Evolutionary conservation across 768 basidiomycete genomes (phyloP).

Genomic region (Cystoderma amianthinum): DNA sequence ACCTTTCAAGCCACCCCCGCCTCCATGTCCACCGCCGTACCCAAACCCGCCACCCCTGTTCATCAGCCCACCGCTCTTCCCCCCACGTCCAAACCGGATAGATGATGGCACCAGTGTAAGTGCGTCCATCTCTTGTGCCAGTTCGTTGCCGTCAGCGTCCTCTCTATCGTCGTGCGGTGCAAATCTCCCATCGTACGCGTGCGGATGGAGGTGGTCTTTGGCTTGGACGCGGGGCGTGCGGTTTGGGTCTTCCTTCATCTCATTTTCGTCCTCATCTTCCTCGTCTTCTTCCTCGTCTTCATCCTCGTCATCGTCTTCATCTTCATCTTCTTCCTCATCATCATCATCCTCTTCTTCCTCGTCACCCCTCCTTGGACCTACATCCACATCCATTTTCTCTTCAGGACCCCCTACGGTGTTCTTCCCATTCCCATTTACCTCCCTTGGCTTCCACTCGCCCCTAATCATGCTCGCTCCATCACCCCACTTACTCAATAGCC

Average conservation of each 20-base stretch:
- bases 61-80: conserved; percentile 45
- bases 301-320: conserved; percentile 16
- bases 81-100: conserved; percentile 71
- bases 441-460: conserved; percentile 56
- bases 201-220: background rate
- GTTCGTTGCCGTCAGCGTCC: conserved; percentile 32
- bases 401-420: conserved; percentile 1
- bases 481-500: conserved; percentile 72
- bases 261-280: conserved; percentile 11
- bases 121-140: conserved; percentile 38
- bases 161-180: conserved; percentile 13
- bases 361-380: conserved; percentile 1
- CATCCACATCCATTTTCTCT: conserved; percentile 16
- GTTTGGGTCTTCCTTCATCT: background rate
- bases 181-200: conserved; percentile 5
- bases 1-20: background rate
- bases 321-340: conserved; percentile 19
- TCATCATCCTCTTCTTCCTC: conserved; percentile 17
- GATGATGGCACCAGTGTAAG: conserved; percentile 60
- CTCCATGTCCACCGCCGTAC: background rate
- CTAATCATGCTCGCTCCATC: conserved; percentile 79
- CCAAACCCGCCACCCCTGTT: conserved; percentile 16
- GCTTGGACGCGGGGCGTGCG: conserved; percentile 10
- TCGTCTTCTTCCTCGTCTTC: conserved; percentile 15
- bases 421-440: conserved; percentile 6